These are phyloP conservation scores for Scedosporium boydii DNA, from an alignment of 2,329 filamentous ascomycete species.

Conservation along the genomic window DNA sequence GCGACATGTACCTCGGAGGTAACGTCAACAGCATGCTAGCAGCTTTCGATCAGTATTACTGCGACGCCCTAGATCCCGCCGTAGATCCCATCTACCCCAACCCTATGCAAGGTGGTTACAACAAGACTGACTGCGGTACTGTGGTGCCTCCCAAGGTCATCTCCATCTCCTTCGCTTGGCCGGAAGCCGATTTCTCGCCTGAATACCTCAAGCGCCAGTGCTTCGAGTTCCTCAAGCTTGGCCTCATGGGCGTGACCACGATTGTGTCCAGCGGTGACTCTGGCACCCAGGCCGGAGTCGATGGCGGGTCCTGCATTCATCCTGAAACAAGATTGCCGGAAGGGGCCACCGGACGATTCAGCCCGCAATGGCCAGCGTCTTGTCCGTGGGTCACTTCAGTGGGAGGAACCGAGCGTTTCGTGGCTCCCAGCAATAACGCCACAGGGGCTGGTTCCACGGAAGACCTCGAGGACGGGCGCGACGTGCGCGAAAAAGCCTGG, in stretches of 20 bases:
- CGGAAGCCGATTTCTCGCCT: constrained; percentile 35
- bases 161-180: constrained; percentile 34
- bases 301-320: constrained; percentile 5
- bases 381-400: constrained; percentile 37
- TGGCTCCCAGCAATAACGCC: background rate
- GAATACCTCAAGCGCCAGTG: constrained; percentile 33
- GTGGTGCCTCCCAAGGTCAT: constrained; percentile 26
- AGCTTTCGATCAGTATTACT: background rate
- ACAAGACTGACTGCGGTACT: constrained; percentile 22
- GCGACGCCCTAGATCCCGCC: constrained; percentile 5
- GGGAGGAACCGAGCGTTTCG: constrained; percentile 15
- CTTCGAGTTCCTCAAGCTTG: constrained; percentile 32
- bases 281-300: constrained; percentile 13
- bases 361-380: constrained; percentile 31
- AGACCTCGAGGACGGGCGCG: background rate
- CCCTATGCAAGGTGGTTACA: constrained; percentile 35
- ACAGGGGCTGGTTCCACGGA: background rate
- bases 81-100: constrained; percentile 41
- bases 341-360: constrained; percentile 24
- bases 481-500: background rate
- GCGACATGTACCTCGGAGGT: background rate
- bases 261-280: constrained; percentile 27
- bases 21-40: background rate
- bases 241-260: constrained; percentile 25
- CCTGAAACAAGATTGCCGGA: background rate